phyloP scores from a whole-genome alignment of 257 asterid species.

The Parsonsia alboflavescens region DNA sequence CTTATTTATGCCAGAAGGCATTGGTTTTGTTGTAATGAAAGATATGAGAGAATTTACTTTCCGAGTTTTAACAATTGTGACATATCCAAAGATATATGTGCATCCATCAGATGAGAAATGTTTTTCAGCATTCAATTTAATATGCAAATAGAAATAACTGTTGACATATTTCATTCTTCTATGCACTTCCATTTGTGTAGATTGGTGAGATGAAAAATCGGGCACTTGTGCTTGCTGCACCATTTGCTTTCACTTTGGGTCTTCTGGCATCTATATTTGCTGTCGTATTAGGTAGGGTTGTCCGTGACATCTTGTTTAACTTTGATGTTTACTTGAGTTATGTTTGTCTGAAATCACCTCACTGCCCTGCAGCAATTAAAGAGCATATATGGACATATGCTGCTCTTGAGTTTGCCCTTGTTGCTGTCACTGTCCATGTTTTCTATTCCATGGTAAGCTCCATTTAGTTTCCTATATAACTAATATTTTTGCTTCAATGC shows the following conservation, averaged over 20 bases:
- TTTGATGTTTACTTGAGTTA: neutral
- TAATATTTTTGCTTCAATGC: neutral
- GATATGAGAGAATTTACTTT: neutral
- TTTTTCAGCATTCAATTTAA: neutral
- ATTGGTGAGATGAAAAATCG: constrained; percentile 52
- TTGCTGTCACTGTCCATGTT: constrained; percentile 53
- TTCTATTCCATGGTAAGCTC: constrained; percentile 60
- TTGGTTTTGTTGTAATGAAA: neutral
- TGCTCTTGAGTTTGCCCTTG: constrained; percentile 73
- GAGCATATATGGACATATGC: constrained; percentile 82
- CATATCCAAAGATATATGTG: too few relatives aligned
- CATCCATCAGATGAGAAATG: neutral
- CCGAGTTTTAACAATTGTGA: neutral
- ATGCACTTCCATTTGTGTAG: constrained; percentile 27
- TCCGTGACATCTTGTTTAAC: constrained; percentile 5
- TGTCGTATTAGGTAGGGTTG: constrained; percentile 48
- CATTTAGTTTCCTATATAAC: neutral
- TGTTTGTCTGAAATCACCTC: constrained; percentile 10
- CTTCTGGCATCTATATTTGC: constrained; percentile 65
- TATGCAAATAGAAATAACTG: neutral
- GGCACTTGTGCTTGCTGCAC: constrained; percentile 73
- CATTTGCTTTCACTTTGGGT: constrained; percentile 74
- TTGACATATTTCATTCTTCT: neutral
- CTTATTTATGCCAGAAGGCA: neutral
- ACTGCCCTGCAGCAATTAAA: constrained; percentile 57